Percentiles rank a stretch among this genome's conserved stretches.
Conservation (phyloP, 2,329 filamentous ascomycete species). For the Akanthomyces uredinophilus region DNA sequence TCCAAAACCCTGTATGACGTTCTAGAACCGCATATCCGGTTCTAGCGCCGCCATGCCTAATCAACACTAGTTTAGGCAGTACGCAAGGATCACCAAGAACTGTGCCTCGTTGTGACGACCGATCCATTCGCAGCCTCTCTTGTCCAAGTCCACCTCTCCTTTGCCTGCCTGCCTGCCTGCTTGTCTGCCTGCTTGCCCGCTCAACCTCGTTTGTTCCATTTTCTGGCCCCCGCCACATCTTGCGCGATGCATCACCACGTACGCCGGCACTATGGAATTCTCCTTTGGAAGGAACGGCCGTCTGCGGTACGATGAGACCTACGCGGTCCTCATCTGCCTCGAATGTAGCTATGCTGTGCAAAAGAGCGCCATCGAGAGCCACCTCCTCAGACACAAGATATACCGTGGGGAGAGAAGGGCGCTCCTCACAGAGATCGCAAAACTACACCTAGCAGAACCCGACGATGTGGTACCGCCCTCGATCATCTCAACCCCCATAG, state of each 20-base stretch:
- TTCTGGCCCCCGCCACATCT: not conserved
- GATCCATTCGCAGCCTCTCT: not conserved
- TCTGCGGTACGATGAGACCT: not conserved
- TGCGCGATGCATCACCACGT: slow-evolving; percentile 7
- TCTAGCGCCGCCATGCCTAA: not conserved
- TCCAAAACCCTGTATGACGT: not conserved
- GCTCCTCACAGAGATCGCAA: slow-evolving; percentile 22
- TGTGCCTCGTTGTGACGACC: not conserved
- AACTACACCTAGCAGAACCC: slow-evolving; percentile 26
- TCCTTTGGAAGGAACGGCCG: not conserved
- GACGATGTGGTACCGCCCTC: slow-evolving; percentile 25
- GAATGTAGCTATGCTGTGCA: slow-evolving; percentile 34
- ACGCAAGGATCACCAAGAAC: not conserved
- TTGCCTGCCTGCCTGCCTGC: not conserved
- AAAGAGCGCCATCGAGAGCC: slow-evolving; percentile 31
- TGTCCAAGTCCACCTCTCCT: not conserved
- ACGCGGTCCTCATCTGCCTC: slow-evolving; percentile 28
- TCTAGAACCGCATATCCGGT: not conserved
- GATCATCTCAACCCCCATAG: slow-evolving; percentile 22
- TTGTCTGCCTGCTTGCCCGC: not conserved
- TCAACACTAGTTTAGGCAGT: not conserved
- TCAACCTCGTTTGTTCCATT: not conserved
- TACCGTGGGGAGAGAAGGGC: slow-evolving; percentile 28
- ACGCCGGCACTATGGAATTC: not conserved
- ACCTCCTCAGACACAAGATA: slow-evolving; percentile 33